phyloP scores from a whole-genome alignment of 2,329 filamentous ascomycete species.

The Hymenoscyphus fraxineus region DNA sequence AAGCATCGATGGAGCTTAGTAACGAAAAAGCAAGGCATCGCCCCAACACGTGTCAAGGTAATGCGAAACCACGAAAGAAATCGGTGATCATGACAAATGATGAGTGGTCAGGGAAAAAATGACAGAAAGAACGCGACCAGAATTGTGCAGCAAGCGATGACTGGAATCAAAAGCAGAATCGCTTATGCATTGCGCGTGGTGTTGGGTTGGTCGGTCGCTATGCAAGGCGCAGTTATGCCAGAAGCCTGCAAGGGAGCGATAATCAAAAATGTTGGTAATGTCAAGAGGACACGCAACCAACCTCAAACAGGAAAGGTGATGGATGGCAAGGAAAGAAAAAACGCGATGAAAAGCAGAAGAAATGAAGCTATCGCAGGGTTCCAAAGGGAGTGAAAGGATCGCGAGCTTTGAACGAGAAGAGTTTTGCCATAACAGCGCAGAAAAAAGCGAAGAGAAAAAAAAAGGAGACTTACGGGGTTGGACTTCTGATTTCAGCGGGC shows the following conservation, averaged over 20 bases:
- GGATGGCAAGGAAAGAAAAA: not conserved
- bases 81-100: slow-evolving; percentile 10
- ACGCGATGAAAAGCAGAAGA: not conserved
- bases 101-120: slow-evolving; percentile 8
- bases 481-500: slow-evolving; percentile 16
- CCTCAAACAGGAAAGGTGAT: slow-evolving; percentile 1
- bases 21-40: slow-evolving; percentile 21
- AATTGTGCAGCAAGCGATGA: slow-evolving; percentile 13
- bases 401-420: not conserved
- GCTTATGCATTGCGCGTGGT: slow-evolving; percentile 26
- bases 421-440: not conserved
- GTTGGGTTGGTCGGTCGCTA: slow-evolving; percentile 15
- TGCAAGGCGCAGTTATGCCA: slow-evolving; percentile 20
- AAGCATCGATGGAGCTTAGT: slow-evolving; percentile 20
- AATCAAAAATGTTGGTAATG: slow-evolving; percentile 8
- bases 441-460: slow-evolving; percentile 7
- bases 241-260: slow-evolving; percentile 9
- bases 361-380: slow-evolving; percentile 4
- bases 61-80: slow-evolving; percentile 3
- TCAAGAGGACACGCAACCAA: slow-evolving; percentile 14
- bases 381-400: not conserved
- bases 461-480: slow-evolving; percentile 21
- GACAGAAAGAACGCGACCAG: slow-evolving; percentile 9
- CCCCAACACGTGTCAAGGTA: slow-evolving; percentile 22
- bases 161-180: slow-evolving; percentile 18